Percentiles rank a stretch among this genome's conserved stretches.
Evolutionary conservation across 768 basidiomycete species (phyloP).

Genomic region (Pleurotus pulmonarius): DNA sequence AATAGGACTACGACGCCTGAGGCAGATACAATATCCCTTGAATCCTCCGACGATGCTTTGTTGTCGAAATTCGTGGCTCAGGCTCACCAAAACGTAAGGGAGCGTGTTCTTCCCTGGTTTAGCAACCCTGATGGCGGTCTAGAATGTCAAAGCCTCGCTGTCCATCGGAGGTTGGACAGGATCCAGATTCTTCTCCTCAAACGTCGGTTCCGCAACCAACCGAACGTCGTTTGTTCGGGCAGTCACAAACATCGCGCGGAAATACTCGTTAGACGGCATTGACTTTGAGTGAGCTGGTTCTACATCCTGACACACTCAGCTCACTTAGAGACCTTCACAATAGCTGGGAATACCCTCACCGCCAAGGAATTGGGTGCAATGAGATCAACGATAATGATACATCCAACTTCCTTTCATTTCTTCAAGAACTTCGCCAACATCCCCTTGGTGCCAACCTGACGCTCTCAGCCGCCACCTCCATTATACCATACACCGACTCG

Average conservation of each 20-base stretch:
- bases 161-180: conserved; percentile 76
- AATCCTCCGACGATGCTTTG: conserved; percentile 37
- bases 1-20: conserved; percentile 33
- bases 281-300: conserved; percentile 38
- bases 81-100: conserved; percentile 38
- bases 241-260: conserved; percentile 38
- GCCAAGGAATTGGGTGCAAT: conserved; percentile 58
- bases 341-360: conserved; percentile 76
- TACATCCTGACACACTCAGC: too few relatives aligned
- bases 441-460: conserved; percentile 44
- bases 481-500: conserved; percentile 23
- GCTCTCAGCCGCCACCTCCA: conserved; percentile 31
- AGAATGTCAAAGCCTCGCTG: conserved; percentile 55
- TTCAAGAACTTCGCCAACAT: conserved; percentile 53
- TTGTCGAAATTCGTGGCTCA: conserved; percentile 54
- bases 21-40: conserved; percentile 28
- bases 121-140: neutral
- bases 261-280: conserved; percentile 57
- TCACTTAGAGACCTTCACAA: neutral
- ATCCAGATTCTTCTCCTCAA: conserved; percentile 56
- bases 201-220: conserved; percentile 51
- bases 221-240: conserved; percentile 66
- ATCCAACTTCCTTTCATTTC: conserved; percentile 64
- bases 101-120: neutral
- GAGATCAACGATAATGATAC: conserved; percentile 45